phyloP scores from a whole-genome alignment of 768 basidiomycete species.

The Termitomyces sp. region DNA sequence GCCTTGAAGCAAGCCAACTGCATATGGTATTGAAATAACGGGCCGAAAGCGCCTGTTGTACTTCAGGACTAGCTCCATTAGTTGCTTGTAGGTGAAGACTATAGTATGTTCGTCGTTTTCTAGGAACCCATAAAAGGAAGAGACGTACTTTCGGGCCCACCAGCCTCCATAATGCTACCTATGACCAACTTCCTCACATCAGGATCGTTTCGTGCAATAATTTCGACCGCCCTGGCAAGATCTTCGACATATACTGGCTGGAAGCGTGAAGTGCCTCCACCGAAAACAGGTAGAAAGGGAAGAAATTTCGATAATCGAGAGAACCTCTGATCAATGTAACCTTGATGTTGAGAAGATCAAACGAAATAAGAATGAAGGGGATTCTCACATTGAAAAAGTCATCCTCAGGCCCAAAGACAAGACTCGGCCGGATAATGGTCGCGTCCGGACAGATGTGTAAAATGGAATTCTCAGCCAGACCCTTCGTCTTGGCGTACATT shows the following conservation, averaged over 20 bases:
- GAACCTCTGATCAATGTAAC: slow-evolving; percentile 45
- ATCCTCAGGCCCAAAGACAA: slow-evolving; percentile 76
- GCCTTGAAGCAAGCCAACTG: slow-evolving; percentile 62
- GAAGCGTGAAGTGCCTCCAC: slow-evolving; percentile 61
- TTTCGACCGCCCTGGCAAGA: slow-evolving; percentile 57
- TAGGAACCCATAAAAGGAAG: background rate
- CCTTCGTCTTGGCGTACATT: slow-evolving; percentile 60
- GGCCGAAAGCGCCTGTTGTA: slow-evolving; percentile 51
- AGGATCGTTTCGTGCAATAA: slow-evolving; percentile 45
- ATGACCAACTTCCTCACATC: slow-evolving; percentile 39
- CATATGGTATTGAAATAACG: slow-evolving; percentile 62
- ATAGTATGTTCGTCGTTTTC: background rate
- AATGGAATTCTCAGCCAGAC: slow-evolving; percentile 55
- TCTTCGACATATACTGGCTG: slow-evolving; percentile 76
- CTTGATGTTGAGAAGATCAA: background rate
- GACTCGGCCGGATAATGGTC: slow-evolving; percentile 66
- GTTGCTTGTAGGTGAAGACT: slow-evolving; percentile 67
- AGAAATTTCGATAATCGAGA: slow-evolving; percentile 54
- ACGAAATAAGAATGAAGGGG: background rate
- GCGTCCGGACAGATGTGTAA: slow-evolving; percentile 42
- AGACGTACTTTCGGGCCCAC: slow-evolving; percentile 32
- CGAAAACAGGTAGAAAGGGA: slow-evolving; percentile 76
- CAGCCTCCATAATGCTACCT: slow-evolving; percentile 49
- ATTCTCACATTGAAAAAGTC: slow-evolving; percentile 65
- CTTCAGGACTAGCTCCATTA: slow-evolving; percentile 61